Conservation (phyloP, 164 flowering plant species). For the Pachysandra terminalis region DNA sequence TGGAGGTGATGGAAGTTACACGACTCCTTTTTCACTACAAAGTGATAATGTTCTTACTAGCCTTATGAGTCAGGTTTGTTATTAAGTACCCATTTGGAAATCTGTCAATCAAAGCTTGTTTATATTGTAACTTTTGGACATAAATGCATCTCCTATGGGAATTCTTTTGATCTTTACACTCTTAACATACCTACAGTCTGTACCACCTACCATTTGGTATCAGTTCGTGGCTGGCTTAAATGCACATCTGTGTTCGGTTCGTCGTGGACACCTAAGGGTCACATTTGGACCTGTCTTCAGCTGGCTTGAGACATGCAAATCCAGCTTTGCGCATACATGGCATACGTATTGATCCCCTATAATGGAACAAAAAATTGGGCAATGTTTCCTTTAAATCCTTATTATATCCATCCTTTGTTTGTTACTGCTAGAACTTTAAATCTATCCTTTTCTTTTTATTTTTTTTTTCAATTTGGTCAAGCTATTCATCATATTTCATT, state of each 20-base stretch:
- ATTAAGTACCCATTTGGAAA: neutral
- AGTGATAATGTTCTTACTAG: conserved; percentile 82
- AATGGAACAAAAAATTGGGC: no score
- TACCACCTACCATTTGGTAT: conserved; percentile 91
- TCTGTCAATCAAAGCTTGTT: neutral
- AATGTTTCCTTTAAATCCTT: no score
- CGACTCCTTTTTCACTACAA: conserved; percentile 86
- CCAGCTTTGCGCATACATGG: conserved; percentile 62
- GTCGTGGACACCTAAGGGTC: conserved; percentile 52
- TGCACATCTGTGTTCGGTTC: conserved; percentile 85
- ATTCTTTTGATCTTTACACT: neutral
- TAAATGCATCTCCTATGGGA: neutral
- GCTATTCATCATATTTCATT: neutral
- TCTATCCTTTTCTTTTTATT: no score
- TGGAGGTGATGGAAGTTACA: conserved; percentile 99
- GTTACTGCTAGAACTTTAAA: no score
- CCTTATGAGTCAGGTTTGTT: conserved; percentile 87
- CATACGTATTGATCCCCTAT: conserved; percentile 56
- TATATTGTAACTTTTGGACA: neutral
- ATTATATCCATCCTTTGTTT: no score
- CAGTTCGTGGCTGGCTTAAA: conserved; percentile 92
- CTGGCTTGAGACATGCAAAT: conserved; percentile 89
- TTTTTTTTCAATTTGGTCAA: neutral
- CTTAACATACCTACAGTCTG: conserved; percentile 48
- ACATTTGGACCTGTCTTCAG: conserved; percentile 55